Evolutionary conservation across 1,284 basidiomycete species (phyloP), one percentile per base, ranked within the genome.

Genomic region (Singerocomus rubriflavus): DNA sequence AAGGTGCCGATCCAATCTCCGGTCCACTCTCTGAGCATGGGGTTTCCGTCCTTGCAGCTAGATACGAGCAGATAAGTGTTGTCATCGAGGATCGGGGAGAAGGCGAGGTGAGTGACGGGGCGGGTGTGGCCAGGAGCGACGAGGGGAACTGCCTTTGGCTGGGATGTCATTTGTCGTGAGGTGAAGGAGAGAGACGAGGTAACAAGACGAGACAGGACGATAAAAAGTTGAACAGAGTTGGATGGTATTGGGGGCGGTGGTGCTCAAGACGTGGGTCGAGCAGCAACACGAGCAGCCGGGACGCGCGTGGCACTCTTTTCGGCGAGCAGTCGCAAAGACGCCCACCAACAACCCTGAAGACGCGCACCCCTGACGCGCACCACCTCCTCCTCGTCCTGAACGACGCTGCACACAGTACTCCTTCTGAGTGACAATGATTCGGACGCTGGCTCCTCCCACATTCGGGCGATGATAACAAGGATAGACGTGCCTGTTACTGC

Each of bases 1-100:
- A 99, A 99, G 6, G 96, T 98, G 21, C 96, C 96, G 62, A 98
- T 90, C 96, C 96, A 99, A 71, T 99, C 96, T 27, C 96, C 96
- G 45, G 93, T 92, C 93, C 93, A 95, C 66, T 94, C 92, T 59
- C 93, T 83, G 57, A 97, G 75, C 93, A 96, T 96, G 32, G 94
- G 93, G 62, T 93, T 95, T 31, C 93, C 93, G 76, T 97, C 94
- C 73, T 98, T 97, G 77, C 94, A 97, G 61, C 90, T 91, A 47
- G 93, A 96, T 63, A 96, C 88, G 58, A 98, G 79, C 56, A 95
- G 76, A 71, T 88, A 98, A 29, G 85, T 84, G 53, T 83, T 81
- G 70, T 96, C 93, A 34, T 92, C 81, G 61, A 87, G 85, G 54
- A 88, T 77, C 5, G 84, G 76, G 29, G 93, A 97, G 73, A 97